These are phyloP conservation scores for Entelexis paramagnoliae DNA, from an alignment of 1,139 yeast genomes.

Conservation along the genomic window DNA sequence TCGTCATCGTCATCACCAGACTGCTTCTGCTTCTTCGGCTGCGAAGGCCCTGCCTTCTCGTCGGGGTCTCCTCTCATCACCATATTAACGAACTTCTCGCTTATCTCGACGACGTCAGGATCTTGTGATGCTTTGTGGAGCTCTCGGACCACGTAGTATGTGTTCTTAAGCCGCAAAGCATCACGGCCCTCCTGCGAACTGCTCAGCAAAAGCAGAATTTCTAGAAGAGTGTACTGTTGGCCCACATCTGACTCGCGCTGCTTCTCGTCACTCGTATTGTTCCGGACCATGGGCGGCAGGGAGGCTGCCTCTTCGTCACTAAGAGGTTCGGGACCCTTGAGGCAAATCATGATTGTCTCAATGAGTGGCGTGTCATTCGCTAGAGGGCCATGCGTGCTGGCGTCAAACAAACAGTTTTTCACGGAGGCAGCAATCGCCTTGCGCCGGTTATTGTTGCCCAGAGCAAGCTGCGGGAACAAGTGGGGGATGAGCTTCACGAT, in stretches of 20 bases:
- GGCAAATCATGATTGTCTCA: conserved; percentile 72
- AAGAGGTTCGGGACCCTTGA: conserved; percentile 69
- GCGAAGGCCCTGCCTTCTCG: neutral
- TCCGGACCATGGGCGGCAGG: conserved; percentile 73
- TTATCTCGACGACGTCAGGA: conserved; percentile 51
- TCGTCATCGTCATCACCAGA: conserved; percentile 29
- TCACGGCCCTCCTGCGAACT: conserved; percentile 67
- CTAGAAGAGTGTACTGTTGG: conserved; percentile 57
- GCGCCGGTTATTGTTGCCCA: conserved; percentile 68
- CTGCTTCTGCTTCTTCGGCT: conserved; percentile 39
- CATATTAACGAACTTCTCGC: conserved; percentile 55
- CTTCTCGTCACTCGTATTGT: conserved; percentile 66
- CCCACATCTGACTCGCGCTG: conserved; percentile 60
- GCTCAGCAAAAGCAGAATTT: conserved; percentile 64
- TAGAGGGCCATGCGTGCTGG: conserved; percentile 52
- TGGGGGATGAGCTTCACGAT: conserved; percentile 18
- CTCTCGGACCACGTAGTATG: conserved; percentile 75
- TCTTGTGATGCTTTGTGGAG: conserved; percentile 60
- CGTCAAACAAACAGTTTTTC: conserved; percentile 78
- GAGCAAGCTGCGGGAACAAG: conserved; percentile 37
- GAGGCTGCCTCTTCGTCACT: conserved; percentile 79
- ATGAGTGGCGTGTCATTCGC: conserved; percentile 54
- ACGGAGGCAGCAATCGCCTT: conserved; percentile 91
- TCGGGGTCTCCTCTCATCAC: conserved; percentile 82
- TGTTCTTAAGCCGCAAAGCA: conserved; percentile 61